A percentile compares a stretch with the other conserved stretches of the same genome.
Conservation (phyloP, 2,329 filamentous ascomycete species). For the Botrytis cinerea region DNA sequence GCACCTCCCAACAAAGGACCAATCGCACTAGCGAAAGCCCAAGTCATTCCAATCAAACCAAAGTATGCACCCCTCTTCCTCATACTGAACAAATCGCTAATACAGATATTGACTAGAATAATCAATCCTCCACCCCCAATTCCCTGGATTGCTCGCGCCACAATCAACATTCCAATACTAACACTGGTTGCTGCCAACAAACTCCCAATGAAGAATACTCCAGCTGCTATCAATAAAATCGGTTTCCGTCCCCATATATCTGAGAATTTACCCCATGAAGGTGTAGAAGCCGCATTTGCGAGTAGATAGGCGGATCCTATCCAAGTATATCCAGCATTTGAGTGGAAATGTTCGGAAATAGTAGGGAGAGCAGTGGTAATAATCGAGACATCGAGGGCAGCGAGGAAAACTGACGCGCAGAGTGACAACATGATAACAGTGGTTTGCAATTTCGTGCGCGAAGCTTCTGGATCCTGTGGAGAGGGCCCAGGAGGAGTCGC, state of each 20-base stretch:
- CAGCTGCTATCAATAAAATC: slow-evolving; percentile 50
- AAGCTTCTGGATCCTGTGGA: slow-evolving; percentile 34
- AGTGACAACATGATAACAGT: slow-evolving; percentile 40
- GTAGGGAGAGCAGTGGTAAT: slow-evolving; percentile 63
- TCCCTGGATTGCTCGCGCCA: slow-evolving; percentile 43
- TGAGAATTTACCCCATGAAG: slow-evolving; percentile 63
- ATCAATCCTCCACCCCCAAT: slow-evolving; percentile 54
- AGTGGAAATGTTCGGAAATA: slow-evolving; percentile 56
- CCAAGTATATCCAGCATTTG: slow-evolving; percentile 64
- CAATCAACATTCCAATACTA: slow-evolving; percentile 51
- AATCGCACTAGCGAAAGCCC: slow-evolving; percentile 59
- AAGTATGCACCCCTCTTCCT: slow-evolving; percentile 53
- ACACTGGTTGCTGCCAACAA: slow-evolving; percentile 50
- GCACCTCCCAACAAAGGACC: slow-evolving; percentile 67
- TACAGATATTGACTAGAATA: slow-evolving; percentile 55
- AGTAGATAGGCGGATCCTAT: slow-evolving; percentile 74
- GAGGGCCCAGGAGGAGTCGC: slow-evolving; percentile 1
- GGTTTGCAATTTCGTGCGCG: slow-evolving; percentile 39
- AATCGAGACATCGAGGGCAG: slow-evolving; percentile 50
- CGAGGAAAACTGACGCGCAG: slow-evolving; percentile 41
- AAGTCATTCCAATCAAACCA: slow-evolving; percentile 67
- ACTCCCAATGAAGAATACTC: slow-evolving; percentile 55
- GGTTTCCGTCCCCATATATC: slow-evolving; percentile 61
- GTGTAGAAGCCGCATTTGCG: slow-evolving; percentile 64
- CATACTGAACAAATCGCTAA: slow-evolving; percentile 56